Evolutionary conservation across 2,329 filamentous ascomycete genomes (phyloP), one percentile per base, ranked within the genome.

Genomic region (Phyllosticta ampelicida): DNA sequence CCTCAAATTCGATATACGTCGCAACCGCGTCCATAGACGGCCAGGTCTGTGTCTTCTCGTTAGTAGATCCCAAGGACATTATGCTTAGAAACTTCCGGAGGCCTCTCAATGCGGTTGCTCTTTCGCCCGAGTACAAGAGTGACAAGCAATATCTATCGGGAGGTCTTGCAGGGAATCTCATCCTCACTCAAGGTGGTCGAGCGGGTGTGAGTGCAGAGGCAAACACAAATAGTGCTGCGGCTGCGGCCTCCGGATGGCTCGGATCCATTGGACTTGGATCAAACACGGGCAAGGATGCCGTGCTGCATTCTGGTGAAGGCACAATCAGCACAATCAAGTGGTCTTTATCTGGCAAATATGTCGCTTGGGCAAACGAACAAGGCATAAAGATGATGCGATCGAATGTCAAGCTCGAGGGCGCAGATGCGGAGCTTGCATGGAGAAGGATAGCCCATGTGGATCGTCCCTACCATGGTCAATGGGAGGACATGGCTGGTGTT

Each of bases 301-400:
- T 96, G 2, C 73, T 97, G 52, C 94, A 99, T 68, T 90, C 88
- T 8, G 94, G 94, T 2, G 95, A 99, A 74, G 94, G 94, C 3
- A 83, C 85, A 1, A 94, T 99, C 62, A 92, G 84, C 69, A 87
- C 86, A 3, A 94, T 99, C 67, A 92, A 95, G 71, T 99, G 92
- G 90, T 97, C 92, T 0, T 71, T 92, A 48, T 92, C 90, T 0
- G 92, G 94, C 0, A 94, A 87, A 73, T 97, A 91, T 67, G 87
- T 96, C 0, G 89, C 86, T 0, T 99, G 94, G 94, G 80, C 95
- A 48, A 99, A 97, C 67, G 94, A 99, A 72, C 87, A 95, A 66
- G 94, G 94, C 3, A 95, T 97, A 69, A 96, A 96, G 71, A 94
- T 99, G 61, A 97, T 97, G 91, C 84, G 94, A 44, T 90, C 90